A percentile compares a stretch with the other conserved stretches of the same genome.
Evolutionary conservation across 2,329 filamentous ascomycete genomes (phyloP).

Genomic region (Ophiostoma ips): DNA sequence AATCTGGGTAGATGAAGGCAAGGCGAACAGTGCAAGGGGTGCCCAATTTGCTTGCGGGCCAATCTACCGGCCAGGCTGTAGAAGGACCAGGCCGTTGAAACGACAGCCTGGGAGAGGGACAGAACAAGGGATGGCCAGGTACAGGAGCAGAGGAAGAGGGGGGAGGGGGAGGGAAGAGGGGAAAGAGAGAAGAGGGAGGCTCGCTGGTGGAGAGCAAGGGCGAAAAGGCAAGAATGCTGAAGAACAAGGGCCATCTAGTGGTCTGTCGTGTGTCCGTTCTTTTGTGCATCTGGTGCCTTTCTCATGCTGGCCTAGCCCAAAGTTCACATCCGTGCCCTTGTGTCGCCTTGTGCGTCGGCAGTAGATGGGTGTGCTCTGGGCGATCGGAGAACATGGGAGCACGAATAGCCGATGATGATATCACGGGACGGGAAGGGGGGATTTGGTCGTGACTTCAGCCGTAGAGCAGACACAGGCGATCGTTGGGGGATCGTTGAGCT

Average conservation of each 20-base stretch:
- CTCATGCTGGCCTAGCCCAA: no score
- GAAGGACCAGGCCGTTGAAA: constrained; percentile 1
- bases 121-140: background rate
- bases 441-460: no score
- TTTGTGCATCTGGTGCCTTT: no score
- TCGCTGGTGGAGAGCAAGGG: background rate
- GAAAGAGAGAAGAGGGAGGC: background rate
- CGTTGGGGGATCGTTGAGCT: no score
- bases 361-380: no score
- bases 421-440: no score
- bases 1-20: background rate
- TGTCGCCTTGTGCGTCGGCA: no score
- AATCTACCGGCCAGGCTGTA: background rate
- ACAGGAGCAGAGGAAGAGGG: background rate
- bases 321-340: no score
- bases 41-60: background rate
- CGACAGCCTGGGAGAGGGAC: background rate
- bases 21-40: background rate
- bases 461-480: no score
- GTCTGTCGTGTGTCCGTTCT: background rate
- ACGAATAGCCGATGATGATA: no score
- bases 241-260: background rate
- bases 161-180: background rate
- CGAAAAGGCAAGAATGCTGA: background rate
- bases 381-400: no score